Base-by-base conservation (phyloP, 495 filamentous ascomycete genomes). In the Xanthoparmelia taractica region DNA sequence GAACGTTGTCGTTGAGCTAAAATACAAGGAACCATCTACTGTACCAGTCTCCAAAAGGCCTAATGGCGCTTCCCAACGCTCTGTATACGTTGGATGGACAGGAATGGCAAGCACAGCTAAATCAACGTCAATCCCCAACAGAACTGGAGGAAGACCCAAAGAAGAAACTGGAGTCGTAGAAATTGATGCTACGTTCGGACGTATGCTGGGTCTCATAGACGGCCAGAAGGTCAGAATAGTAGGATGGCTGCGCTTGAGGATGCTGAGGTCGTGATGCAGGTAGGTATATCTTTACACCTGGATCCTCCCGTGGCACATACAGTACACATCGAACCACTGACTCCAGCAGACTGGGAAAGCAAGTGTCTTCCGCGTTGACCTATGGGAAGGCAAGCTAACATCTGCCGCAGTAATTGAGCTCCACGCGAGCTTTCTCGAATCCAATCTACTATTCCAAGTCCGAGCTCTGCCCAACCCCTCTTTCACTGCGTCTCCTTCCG, bases 291-390 rank as follows among this genome's bases (percentile, higher is more conserved):
- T 50, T 80, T 98, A 64, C 94, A 97, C 72, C 74, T 96, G 47
- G 92, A 97, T 72, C 92, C 92, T 50, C 91, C 92, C 0, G 75
- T 93, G 60, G 90, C 90, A 41, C 88, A 95, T 72, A 96, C 92
- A 2, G 86, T 98, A 70, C 89, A 96, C 68, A 97, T 98, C 67
- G 94, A 98, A 72, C 94, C 94, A 58, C 77, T 97, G 66, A 97
- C 94, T 2, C 85, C 92, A 4, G 89, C 91, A 63, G 94, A 98
- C 71, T 98, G 94, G 94, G 94, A 97, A 68, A 85, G 82, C 83
- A 79, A 66, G 82, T 74, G 57, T 57, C 15, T 33, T 38, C 17
- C 4, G 52, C 17, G 8, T 34, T 18, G 17, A 20, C 34, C 48
- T 15, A 13, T 40, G 12, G 31, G 18, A 29, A 37, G 50, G 25